Percentiles rank a stretch among this genome's conserved stretches.
Conservation (phyloP, 441 rosid genomes). For the Populus hybrid region DNA sequence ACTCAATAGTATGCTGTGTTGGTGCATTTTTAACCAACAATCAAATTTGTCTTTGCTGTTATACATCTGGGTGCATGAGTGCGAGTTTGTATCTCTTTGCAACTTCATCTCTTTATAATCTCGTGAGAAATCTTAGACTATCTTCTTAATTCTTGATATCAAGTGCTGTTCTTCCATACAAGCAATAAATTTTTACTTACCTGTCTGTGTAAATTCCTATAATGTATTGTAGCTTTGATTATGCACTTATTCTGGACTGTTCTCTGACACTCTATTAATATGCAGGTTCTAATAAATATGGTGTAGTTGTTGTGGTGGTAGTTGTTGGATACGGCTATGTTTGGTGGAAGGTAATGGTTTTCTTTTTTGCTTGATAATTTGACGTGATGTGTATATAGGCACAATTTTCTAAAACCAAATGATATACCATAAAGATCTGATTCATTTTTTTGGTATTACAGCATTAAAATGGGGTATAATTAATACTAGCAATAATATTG, state of each 20-base stretch:
- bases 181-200: neutral
- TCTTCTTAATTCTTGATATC: neutral
- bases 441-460: neutral
- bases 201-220: neutral
- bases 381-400: neutral
- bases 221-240: neutral
- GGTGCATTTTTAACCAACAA: neutral
- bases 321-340: constrained; percentile 88
- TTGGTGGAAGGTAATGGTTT: constrained; percentile 92
- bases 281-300: constrained; percentile 73
- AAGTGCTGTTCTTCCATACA: neutral
- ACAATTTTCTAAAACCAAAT: neutral
- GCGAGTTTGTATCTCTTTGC: neutral
- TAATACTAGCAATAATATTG: neutral
- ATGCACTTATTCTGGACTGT: neutral
- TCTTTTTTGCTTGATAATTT: neutral
- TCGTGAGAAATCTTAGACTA: neutral
- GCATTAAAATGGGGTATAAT: too few relatives aligned
- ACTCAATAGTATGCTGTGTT: neutral
- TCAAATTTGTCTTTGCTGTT: neutral
- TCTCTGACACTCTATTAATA: constrained; percentile 8
- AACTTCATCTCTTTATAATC: neutral
- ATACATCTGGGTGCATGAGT: neutral
- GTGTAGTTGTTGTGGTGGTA: constrained; percentile 55
- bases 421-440: neutral